Evolutionary conservation across 2,329 filamentous ascomycete genomes (phyloP), one percentile per base, ranked within the genome.

Genomic region (Aspergillus thermomutatus): DNA sequence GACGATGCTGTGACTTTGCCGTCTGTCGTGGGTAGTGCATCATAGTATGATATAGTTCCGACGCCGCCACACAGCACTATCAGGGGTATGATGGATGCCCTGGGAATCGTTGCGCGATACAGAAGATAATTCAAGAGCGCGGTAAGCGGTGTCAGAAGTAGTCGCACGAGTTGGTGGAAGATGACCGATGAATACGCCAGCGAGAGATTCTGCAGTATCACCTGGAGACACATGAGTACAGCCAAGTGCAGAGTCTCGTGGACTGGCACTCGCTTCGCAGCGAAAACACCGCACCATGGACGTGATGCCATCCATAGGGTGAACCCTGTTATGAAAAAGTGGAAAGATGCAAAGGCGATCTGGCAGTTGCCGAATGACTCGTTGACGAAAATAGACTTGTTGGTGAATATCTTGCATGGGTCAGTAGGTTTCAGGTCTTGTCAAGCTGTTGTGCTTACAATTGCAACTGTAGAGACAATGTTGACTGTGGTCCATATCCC

Each of bases 151-250:
- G 63, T 65, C 11, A 65, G 56, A 21, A 65, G 63, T 2, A 65
- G 40, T 2, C 63, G 61, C 3, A 60, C 62, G 4, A 65, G 54
- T 52, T 65, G 63, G 47, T 65, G 61, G 31, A 65, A 64, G 52
- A 65, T 63, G 4, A 65, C 60, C 5, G 63, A 65, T 3, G 63
- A 65, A 34, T 62, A 52, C 2, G 61, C 63, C 5, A 65, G 57
- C 2, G 61, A 61, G 1, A 65, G 54, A 48, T 65, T 65, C 47
- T 65, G 63, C 10, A 65, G 59, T 6, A 65, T 56, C 9, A 65
- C 63, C 43, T 65, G 63, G 27, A 63, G 50, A 14, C 61, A 52
- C 63, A 65, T 65, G n/a, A 60, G 58, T 25, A 57, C 60, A 28
- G 60, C 59, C 4, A 65, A 57, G 9, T 60, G 63, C 10, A 60